Evolutionary conservation across 257 asterid genomes (phyloP).

Genomic region (Solanum ossicruentum): DNA sequence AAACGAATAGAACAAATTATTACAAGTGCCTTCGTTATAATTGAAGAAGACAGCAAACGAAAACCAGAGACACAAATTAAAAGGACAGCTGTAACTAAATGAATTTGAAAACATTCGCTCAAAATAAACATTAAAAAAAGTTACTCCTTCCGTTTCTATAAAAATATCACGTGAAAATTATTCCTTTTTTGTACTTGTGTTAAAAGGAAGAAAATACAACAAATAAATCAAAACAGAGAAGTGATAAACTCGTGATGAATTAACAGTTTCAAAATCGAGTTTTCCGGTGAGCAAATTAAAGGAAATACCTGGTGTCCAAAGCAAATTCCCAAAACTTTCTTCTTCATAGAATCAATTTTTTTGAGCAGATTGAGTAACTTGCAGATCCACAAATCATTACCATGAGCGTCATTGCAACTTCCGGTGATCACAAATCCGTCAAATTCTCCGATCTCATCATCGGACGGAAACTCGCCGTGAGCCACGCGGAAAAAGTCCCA

Average conservation of each 20-base stretch:
- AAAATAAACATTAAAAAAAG: neutral
- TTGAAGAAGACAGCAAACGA: neutral
- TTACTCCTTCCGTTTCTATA: neutral
- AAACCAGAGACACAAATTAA: neutral
- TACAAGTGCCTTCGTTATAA: neutral
- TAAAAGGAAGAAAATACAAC: no score
- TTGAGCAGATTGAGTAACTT: conserved; percentile 37
- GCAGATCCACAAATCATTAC: conserved; percentile 67
- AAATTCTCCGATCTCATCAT: conserved; percentile 44
- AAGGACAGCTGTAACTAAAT: neutral
- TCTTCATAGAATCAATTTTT: conserved; percentile 51
- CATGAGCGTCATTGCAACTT: conserved; percentile 86
- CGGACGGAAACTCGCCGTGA: conserved; percentile 65
- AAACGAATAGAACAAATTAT: neutral
- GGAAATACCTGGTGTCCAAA: conserved; percentile 75
- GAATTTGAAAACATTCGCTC: neutral
- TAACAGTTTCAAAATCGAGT: neutral
- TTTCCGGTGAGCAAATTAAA: neutral
- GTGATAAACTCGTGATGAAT: neutral
- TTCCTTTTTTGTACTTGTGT: no score
- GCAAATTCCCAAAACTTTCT: conserved; percentile 72
- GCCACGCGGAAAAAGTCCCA: conserved; percentile 67
- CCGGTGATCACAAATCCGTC: conserved; percentile 88
- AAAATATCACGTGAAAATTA: no score
- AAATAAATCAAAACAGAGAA: neutral